Conservation (phyloP, 164 flowering plant genomes). For the Aristolochia californica region DNA sequence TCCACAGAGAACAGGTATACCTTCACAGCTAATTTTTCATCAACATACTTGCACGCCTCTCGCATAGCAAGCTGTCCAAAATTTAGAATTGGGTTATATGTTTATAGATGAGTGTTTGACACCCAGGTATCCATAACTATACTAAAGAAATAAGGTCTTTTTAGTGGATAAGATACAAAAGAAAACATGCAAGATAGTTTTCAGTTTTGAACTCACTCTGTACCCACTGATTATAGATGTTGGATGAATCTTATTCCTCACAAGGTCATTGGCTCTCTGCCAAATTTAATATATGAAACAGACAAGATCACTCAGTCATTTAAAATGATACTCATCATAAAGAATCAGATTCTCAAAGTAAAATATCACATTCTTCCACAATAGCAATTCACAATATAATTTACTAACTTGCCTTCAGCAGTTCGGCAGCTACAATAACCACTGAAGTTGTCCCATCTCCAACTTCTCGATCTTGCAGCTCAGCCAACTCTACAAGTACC, state of each 20-base stretch:
- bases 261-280: constrained; percentile 97
- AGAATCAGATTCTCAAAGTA: background rate
- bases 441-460: constrained; percentile 99
- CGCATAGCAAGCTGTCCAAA: constrained; percentile 77
- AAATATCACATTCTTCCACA: background rate
- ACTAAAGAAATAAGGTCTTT: background rate
- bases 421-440: constrained; percentile 91
- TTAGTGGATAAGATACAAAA: background rate
- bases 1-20: constrained; percentile 16
- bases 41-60: constrained; percentile 86
- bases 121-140: background rate
- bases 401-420: constrained; percentile 64
- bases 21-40: constrained; percentile 76
- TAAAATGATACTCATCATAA: background rate
- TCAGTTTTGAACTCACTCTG: constrained; percentile 46
- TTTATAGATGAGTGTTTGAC: too few relatives aligned
- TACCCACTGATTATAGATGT: constrained; percentile 95
- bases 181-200: background rate
- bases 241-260: constrained; percentile 89
- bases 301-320: background rate
- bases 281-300: constrained; percentile 1
- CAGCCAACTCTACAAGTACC: constrained; percentile 99
- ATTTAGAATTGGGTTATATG: background rate
- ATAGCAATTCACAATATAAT: background rate
- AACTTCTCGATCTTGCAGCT: constrained; percentile 97